Evolutionary conservation across 306 rosid genomes (phyloP), one percentile per base, ranked within the genome.

Genomic region (Lupinus albus): DNA sequence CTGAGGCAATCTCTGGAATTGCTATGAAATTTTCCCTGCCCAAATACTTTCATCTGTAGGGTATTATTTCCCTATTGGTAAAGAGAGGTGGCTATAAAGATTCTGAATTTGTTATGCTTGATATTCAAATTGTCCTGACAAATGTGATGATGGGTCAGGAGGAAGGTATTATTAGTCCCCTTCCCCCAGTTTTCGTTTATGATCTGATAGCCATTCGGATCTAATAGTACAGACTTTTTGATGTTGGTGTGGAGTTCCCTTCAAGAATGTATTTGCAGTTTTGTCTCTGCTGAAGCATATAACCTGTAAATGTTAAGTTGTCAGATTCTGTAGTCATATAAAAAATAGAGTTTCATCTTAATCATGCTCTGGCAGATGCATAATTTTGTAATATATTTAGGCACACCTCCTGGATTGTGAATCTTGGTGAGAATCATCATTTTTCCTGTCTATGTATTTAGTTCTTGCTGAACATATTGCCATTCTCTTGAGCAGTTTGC

Each of bases 281-380:
- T 84, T 78, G 87, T 76, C 80, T 76, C 80, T 47, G 75, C 70
- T 53, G 69, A 80, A 80, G 75, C 55, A 71, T 71, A 76, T 84
- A 71, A 68, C 79, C 72, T 83, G 90, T 89, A 86, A 78, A 84
- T 86, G 70, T 77, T 71, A 53, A 58, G 75, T 72, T 69, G 53
- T 71, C 84, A 39, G 82, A 38, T 68, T 77, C 64, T 58, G 16
- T 71, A 76, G 84, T 68, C 50, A 68, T 56, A 57, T 49, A 32
- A 45, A 25, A 36, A 10, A 2, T 57, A 50, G 50, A 50, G 50
- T 71, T 67, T 64, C 36, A 39, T 70, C 45, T 49, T 51, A 28
- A 49, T 64, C 59, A 71, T 64, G 51, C 58, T 64, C 73, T 39
- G 81, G 77, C 50, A 49, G 73, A 30, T 8, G 36, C 62, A 41